Conservation (phyloP, 805 yeast species). For the Henningerozyma blattae region DNA sequence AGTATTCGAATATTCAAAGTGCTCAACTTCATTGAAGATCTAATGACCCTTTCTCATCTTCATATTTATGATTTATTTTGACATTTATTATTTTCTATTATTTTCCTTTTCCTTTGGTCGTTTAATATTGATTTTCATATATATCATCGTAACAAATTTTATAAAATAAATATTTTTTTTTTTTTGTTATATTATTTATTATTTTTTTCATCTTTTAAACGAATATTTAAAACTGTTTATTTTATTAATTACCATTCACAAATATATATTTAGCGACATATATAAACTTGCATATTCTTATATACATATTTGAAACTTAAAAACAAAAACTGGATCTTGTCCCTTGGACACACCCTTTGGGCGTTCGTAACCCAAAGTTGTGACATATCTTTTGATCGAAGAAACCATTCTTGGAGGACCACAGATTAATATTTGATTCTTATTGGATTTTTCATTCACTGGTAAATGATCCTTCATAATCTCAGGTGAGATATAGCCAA, state of each 20-base stretch:
- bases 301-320: constrained; percentile 17
- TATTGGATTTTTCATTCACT: constrained; percentile 29
- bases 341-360: constrained; percentile 82
- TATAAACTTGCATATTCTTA: neutral
- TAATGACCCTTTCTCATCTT: too few relatives aligned
- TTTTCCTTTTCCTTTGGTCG: too few relatives aligned
- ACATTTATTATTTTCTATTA: too few relatives aligned
- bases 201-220: too few relatives aligned
- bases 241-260: neutral
- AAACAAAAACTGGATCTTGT: constrained; percentile 84
- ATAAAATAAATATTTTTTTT: too few relatives aligned
- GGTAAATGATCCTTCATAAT: constrained; percentile 26
- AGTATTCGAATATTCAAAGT: too few relatives aligned
- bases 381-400: constrained; percentile 71
- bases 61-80: too few relatives aligned
- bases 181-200: too few relatives aligned
- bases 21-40: too few relatives aligned
- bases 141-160: too few relatives aligned
- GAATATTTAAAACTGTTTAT: too few relatives aligned
- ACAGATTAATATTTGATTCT: constrained; percentile 59
- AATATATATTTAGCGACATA: neutral
- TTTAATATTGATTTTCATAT: too few relatives aligned
- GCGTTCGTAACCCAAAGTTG: constrained; percentile 62
- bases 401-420: constrained; percentile 93
- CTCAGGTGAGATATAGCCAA: constrained; percentile 69